A percentile compares a stretch with the other conserved stretches of the same genome.
Evolutionary conservation across 1,139 yeast species (phyloP).

Genomic region (Candida glucosophila): DNA sequence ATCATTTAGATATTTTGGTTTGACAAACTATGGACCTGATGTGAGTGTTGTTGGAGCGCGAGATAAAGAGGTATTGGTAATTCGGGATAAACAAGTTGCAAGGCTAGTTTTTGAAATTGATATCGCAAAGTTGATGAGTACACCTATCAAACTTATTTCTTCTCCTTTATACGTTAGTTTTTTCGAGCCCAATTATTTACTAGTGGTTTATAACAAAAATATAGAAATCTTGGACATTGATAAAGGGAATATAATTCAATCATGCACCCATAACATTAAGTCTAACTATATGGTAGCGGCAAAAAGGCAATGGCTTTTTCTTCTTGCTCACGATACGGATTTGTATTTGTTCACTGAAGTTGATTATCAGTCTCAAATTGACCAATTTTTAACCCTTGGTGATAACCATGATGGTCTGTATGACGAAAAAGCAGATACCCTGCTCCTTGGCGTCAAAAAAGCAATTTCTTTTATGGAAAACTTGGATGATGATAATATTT

Average conservation of each 20-base stretch:
- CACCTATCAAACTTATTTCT: slow-evolving; percentile 17
- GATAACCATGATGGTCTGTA: slow-evolving; percentile 13
- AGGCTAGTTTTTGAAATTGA: slow-evolving; percentile 8
- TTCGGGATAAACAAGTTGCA: slow-evolving; percentile 21
- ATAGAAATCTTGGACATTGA: slow-evolving; percentile 38
- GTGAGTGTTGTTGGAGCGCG: slow-evolving; percentile 14
- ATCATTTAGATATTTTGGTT: slow-evolving; percentile 22
- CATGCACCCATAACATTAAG: slow-evolving; percentile 22
- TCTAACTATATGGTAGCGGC: slow-evolving; percentile 16
- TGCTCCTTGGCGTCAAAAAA: slow-evolving; percentile 26
- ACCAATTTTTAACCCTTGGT: slow-evolving; percentile 24
- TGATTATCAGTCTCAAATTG: slow-evolving; percentile 32
- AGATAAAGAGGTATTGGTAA: slow-evolving; percentile 12
- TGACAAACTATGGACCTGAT: slow-evolving; percentile 14
- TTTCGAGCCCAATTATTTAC: slow-evolving; percentile 38
- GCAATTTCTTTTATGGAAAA: slow-evolving; percentile 25
- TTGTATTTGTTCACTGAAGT: slow-evolving; percentile 23
- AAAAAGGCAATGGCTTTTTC: slow-evolving; percentile 12
- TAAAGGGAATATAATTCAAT: slow-evolving; percentile 37
- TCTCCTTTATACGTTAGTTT: slow-evolving; percentile 24
- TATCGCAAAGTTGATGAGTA: slow-evolving; percentile 8
- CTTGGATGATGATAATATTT: slow-evolving; percentile 15
- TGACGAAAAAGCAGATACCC: slow-evolving; percentile 20
- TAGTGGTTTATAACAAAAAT: slow-evolving; percentile 29
- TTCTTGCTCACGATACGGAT: slow-evolving; percentile 18